Evolutionary conservation across 106 monocot species (phyloP), one percentile per base, ranked within the genome.

Genomic region (Narthecium ossifragum): DNA sequence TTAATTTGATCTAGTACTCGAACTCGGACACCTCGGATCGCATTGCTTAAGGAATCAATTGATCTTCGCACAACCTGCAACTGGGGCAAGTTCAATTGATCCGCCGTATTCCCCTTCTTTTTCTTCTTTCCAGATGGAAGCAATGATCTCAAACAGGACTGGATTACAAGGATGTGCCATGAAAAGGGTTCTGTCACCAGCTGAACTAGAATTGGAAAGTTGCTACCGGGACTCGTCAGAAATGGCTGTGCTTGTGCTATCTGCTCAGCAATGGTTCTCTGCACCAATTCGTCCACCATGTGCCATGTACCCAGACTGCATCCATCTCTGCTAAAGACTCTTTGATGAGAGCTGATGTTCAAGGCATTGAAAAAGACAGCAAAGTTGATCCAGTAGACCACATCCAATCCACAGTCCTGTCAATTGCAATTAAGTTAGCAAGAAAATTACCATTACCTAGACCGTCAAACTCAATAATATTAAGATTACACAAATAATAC

Each of bases 321-420:
- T 5, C 45, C 53, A 24, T 67, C 74, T 57, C 33, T 41, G 28
- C 51, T 46, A 8, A 31, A 53, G 1, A 31, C 14, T 22, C 22
- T 29, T 1, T 56, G 60, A 24, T 47, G 57, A 34, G 59, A 54
- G 59, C 55, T 41, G 26, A 70, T 60, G 48, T 73, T 87, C 83
- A 68, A 87, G 12, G 86, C 86, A 70, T 90, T 90, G 53, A 84
- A 37, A 77, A 96, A 96, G 29, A 96, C 62, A 8, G 90, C 76
- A 46, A 96, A 96, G 59, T 68, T 84, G 14, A 90, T 64, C 75
- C 86, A 90, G 50, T 65, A 68, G 31, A 80, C 49, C 28, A 77
- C 21, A 37, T 81, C 86, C 18, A 75, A 34, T 38, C 60, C 63
- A 46, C 76, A 67, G 34, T 78, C 86, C 96, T 96, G 80, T 34